Evolutionary conservation across 108 stramenopile genomes (phyloP), one percentile per base, ranked within the genome.

Genomic region (Stephanodiscus triporus): DNA sequence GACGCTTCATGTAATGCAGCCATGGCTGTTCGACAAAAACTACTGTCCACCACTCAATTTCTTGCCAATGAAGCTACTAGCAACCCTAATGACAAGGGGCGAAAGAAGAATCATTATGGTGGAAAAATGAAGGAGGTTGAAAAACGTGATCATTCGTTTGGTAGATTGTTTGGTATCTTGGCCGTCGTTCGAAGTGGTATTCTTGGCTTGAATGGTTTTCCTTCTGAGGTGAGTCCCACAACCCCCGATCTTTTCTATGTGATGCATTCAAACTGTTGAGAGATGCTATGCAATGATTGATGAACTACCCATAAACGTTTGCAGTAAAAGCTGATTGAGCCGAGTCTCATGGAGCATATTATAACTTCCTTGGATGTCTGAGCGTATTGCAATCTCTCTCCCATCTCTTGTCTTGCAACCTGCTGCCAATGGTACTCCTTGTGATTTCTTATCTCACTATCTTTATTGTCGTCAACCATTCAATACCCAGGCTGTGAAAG

Each of bases 61-160:
- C 37, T 60, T 48, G 30, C 83, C 17, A 37, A 49, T n/a, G 82
- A 83, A 20, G 66, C 75, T 4, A 71, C 56, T 10, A 65, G 71
- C 5, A 71, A 65, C 14, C 61, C 38, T 23, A 72, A 78, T 43
- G 83, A 70, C 3, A 63, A 67, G 37, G 48, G 62, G n/a, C 55
- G 40, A 22, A 83, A 62, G 17, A 61, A 67, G 29, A 63, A 64
- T 45, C 17, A 36, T 24, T 40, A 40, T 56, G 77, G 57, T 54
- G 87, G 86, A 13, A 86, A 85, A 75, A 83, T 86, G 66, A 94
- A 90, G 71, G 88, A 87, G 13, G 86, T 88, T 34, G 91, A 95
- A 75, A 88, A 89, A 73, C 73, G 91, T 16, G 93, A 95, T 64
- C 83, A 92, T 80, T 78, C 84, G 13, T 95, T 92, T 82, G 93